Evolutionary conservation across 1,139 yeast genomes (phyloP).

Genomic region (Pichia sp.): DNA sequence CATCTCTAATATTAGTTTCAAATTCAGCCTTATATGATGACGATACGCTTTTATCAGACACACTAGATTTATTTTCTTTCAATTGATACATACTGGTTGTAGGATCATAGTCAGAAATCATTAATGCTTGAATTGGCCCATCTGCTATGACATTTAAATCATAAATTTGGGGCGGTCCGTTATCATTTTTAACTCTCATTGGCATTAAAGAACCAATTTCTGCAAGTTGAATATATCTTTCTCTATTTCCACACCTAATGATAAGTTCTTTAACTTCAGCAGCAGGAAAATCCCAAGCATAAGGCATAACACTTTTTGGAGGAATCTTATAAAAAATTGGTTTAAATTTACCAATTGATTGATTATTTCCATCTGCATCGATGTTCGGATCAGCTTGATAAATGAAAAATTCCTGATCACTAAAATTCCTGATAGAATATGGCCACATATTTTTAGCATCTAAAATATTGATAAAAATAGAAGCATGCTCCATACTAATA

Average conservation of each 20-base stretch:
- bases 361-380: constrained; percentile 59
- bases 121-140: constrained; percentile 87
- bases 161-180: constrained; percentile 44
- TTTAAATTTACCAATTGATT: constrained; percentile 44
- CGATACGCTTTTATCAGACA: constrained; percentile 17
- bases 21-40: constrained; percentile 41
- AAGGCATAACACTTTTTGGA: constrained; percentile 92
- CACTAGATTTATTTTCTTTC: constrained; percentile 21
- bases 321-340: constrained; percentile 79
- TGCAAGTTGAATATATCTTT: constrained; percentile 75
- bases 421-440: constrained; percentile 80
- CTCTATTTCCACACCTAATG: constrained; percentile 64
- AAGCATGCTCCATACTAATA: constrained; percentile 69
- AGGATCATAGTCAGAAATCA: constrained; percentile 78
- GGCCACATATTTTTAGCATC: constrained; percentile 87
- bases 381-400: constrained; percentile 82
- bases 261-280: constrained; percentile 78
- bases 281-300: constrained; percentile 96
- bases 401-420: constrained; percentile 74
- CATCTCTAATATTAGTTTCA: constrained; percentile 63
- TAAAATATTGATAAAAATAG: constrained; percentile 68
- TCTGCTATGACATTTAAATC: constrained; percentile 93
- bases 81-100: constrained; percentile 66
- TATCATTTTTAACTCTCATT: constrained; percentile 60
- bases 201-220: constrained; percentile 91